These are phyloP conservation scores for Rhizopogon vinicolor DNA, from an alignment of 768 basidiomycete genomes.

Conservation along the genomic window DNA sequence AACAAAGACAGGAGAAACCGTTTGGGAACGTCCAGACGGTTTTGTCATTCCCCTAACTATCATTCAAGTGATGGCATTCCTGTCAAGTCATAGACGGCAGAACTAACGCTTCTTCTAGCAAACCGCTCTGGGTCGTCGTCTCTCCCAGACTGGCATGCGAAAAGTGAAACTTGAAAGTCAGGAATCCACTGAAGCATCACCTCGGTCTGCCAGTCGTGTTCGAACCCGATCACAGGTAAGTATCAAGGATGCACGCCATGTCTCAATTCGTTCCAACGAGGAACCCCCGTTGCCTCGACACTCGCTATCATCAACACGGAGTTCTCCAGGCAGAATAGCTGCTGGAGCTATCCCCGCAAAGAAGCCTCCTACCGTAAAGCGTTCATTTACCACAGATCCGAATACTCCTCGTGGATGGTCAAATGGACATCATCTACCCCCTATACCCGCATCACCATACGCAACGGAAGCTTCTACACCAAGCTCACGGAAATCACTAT, in stretches of 20 bases:
- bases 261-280: slow-evolving; percentile 21
- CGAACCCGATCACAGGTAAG: slow-evolving; percentile 32
- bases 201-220: background rate
- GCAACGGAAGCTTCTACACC: slow-evolving; percentile 56
- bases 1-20: slow-evolving; percentile 85
- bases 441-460: slow-evolving; percentile 69
- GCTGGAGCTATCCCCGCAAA: slow-evolving; percentile 20
- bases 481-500: slow-evolving; percentile 45
- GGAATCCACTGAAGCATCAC: background rate
- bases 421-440: slow-evolving; percentile 45
- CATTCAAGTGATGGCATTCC: slow-evolving; percentile 59
- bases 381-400: slow-evolving; percentile 27
- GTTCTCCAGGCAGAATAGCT: slow-evolving; percentile 26
- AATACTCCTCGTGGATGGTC: slow-evolving; percentile 28
- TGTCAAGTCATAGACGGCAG: background rate
- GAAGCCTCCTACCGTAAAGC: slow-evolving; percentile 23
- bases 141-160: slow-evolving; percentile 50
- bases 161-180: slow-evolving; percentile 8
- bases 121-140: slow-evolving; percentile 64
- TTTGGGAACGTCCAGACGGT: slow-evolving; percentile 86
- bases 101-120: slow-evolving; percentile 37
- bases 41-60: slow-evolving; percentile 91
- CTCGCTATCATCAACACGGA: slow-evolving; percentile 29
- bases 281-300: slow-evolving; percentile 24
- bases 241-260: slow-evolving; percentile 30